These are phyloP conservation scores for Actinidia arguta DNA, from an alignment of 179 eudicot species.

Conservation along the genomic window DNA sequence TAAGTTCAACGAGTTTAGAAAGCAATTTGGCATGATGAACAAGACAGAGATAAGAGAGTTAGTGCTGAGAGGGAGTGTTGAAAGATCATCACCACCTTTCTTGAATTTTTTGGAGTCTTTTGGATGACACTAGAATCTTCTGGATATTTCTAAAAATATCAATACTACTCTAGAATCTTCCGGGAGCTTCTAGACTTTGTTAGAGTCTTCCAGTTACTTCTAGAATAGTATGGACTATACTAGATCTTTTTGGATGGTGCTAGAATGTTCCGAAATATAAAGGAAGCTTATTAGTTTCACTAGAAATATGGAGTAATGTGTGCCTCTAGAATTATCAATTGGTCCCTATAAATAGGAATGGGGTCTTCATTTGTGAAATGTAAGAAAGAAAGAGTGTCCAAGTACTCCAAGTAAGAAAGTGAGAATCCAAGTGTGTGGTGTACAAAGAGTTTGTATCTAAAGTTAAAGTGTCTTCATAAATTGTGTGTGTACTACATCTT, in stretches of 20 bases:
- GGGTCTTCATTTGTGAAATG: background rate
- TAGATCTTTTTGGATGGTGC: too few species aligned
- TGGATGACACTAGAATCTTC: background rate
- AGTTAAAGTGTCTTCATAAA: background rate
- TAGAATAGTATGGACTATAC: background rate
- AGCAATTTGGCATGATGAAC: background rate
- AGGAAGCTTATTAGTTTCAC: background rate
- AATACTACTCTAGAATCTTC: background rate
- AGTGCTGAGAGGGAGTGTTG: background rate
- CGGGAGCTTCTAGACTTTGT: background rate
- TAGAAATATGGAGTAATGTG: background rate
- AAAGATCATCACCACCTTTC: background rate
- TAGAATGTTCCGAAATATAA: too few species aligned
- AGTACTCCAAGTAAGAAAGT: background rate
- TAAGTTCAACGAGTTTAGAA: background rate
- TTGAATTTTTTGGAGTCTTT: background rate
- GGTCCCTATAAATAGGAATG: background rate
- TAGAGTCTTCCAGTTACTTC: background rate
- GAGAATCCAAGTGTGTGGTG: background rate
- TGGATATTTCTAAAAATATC: background rate
- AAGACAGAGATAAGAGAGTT: background rate
- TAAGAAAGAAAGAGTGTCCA: background rate
- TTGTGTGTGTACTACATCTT: background rate
- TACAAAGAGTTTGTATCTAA: background rate
- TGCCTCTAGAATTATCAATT: background rate